Base-by-base conservation (phyloP, 345 rosid genomes). In the Salix udensis region DNA sequence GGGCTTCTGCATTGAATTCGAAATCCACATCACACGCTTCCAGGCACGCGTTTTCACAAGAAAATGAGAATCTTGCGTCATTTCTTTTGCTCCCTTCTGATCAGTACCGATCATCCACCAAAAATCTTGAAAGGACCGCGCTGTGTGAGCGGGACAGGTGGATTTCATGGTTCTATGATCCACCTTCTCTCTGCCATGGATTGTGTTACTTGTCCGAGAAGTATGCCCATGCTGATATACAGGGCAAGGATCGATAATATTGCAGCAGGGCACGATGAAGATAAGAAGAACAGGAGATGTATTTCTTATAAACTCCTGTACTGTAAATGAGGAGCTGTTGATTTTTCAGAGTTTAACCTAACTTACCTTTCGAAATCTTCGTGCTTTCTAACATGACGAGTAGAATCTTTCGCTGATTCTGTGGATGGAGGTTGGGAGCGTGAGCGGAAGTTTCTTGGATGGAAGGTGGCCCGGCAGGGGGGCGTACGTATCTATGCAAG, bases 1-100 rank as follows among this genome's bases (percentile, higher is more conserved):
- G 50, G 67, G 53, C 61, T 21, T 37, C n/a, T 34, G 83, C 87
- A 84, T 85, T 82, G 70, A 87, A 81, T 80, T 83, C 77, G 76
- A 86, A 82, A 80, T 78, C 87, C 80, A 31, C 75, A 69, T 70
- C 81, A 82, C 90, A 89, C 91, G 88, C 85, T 83, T 89, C 86
- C 89, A 84, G 67, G 87, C 88, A 87, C 77, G 85, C 87, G 67
- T 87, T 67, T 31, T 8, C 39, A 12, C 19, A 8, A 55, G 73
- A 65, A 65, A 71, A 44, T 71, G 65, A 75, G 78, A 71, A 65
- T 62, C 85, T 81, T 74, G 81, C 92, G 90, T 87, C 89, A 86
- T 83, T 76, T 65, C 71, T 64, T 67, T 71, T 36, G 39, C 68
- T 73, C 34, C 61, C 55, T 71, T 2, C 65, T 52, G 71, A 46